Conservation (phyloP, 192 early-diverging fungal genomes). For the Coemansia sp. region DNA sequence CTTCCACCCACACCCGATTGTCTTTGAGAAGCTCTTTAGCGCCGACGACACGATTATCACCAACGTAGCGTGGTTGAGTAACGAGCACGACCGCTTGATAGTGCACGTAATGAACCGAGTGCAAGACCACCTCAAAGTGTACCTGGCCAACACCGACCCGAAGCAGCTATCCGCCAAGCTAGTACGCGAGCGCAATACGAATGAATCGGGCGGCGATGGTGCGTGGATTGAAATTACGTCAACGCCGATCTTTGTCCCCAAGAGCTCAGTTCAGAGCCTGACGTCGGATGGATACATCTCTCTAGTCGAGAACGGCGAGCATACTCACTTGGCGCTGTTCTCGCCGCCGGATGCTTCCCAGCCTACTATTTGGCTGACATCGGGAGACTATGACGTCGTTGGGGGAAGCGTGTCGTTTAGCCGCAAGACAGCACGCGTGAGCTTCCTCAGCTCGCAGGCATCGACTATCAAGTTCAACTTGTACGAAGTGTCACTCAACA, state of each 20-base stretch:
- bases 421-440: constrained; percentile 40
- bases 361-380: constrained; percentile 65
- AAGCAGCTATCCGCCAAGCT: constrained; percentile 45
- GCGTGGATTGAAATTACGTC: constrained; percentile 72
- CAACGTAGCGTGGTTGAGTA: constrained; percentile 83
- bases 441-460: constrained; percentile 51
- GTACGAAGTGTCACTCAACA: constrained; percentile 55
- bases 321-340: constrained; percentile 72
- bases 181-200: constrained; percentile 67
- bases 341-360: constrained; percentile 53
- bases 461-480: constrained; percentile 45
- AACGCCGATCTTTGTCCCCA: constrained; percentile 42
- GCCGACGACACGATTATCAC: constrained; percentile 78
- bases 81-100: constrained; percentile 63
- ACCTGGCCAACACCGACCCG: constrained; percentile 59
- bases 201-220: constrained; percentile 61
- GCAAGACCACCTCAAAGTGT: constrained; percentile 80
- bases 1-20: constrained; percentile 53
- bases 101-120: constrained; percentile 88
- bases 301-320: constrained; percentile 67
- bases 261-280: constrained; percentile 31
- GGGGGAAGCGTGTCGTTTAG: constrained; percentile 52
- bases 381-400: constrained; percentile 75
- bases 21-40: constrained; percentile 41
- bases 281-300: constrained; percentile 65